Base-by-base conservation (phyloP, 305 asterid species). In the Fraxinus floribunda region DNA sequence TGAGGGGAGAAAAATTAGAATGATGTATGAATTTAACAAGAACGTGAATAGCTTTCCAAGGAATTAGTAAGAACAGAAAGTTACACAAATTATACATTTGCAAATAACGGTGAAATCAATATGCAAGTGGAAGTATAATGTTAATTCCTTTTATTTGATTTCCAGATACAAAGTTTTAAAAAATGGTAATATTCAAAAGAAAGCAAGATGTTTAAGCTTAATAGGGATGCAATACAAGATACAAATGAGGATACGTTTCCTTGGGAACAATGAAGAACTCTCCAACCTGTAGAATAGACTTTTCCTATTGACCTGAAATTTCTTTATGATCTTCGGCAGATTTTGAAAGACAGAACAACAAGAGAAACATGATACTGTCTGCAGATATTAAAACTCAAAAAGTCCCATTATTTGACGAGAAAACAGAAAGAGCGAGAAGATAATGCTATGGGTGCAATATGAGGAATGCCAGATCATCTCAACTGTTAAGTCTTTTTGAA, bases 161-260 rank as follows among this genome's bases (percentile, higher is more conserved):
- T 57, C 9, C 39, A 22, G 36, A 52, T 44, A 70, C 66, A 49
- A 15, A 74, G 34, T 74, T 52, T 68, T 7, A 52, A 76, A 30
- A 55, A 72, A 46, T 2, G 68, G 32, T 70, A 41, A 74, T 39
- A 75, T 24, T 81, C 46, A 68, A 52, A 62, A 13, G 8, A 76
- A 82, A 39, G 64, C 78, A 76, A 34, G 77, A 32, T 2, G 34
- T 68, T 68, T 26, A 24, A 39, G 41, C 36, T 78, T 26, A 79
- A 62, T 78, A 79, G 86, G 60, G 74, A 55, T 72, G 81, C 86
- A 77, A 77, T 36, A 81, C 34, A 38, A 75, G 77, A 82, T n/a
- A 22, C 18, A 24, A 32, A 82, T 15, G 71, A 93, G 97, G 99
- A 95, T 95, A 95, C 99, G 97, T 24, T 89, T 90, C 85, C 87